Evolutionary conservation across 1,284 basidiomycete genomes (phyloP).

Genomic region (Apiotrichum akiyoshidainum): DNA sequence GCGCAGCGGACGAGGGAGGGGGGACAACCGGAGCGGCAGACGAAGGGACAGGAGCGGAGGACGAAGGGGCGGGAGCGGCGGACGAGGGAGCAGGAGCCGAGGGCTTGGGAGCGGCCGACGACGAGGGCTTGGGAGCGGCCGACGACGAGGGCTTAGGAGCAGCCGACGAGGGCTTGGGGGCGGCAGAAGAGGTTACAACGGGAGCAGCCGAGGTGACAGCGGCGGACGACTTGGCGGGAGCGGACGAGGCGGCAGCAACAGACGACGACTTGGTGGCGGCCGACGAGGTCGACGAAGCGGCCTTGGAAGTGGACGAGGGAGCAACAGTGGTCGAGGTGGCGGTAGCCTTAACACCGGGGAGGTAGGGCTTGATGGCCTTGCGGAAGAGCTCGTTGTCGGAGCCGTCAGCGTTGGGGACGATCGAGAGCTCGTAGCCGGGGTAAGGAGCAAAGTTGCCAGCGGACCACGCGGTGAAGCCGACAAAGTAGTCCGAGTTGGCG

Average conservation of each 20-base stretch:
- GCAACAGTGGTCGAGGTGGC: neutral
- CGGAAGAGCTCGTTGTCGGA: constrained; percentile 33
- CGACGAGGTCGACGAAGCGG: constrained; percentile 1
- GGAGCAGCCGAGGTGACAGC: constrained; percentile 38
- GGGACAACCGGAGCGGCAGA: neutral
- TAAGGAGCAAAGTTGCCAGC: constrained; percentile 35
- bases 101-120: constrained; percentile 16
- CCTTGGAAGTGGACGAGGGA: neutral
- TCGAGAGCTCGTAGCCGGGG: constrained; percentile 31
- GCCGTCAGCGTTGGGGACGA: constrained; percentile 30
- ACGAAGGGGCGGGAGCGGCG: constrained; percentile 26
- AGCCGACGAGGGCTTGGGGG: neutral
- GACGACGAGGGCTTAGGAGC: constrained; percentile 19
- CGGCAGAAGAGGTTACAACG: constrained; percentile 9
- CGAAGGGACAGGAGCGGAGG: neutral
- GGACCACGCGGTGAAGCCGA: constrained; percentile 58
- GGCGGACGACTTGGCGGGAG: neutral
- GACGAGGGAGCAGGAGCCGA: constrained; percentile 23
- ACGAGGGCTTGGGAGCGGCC: neutral
- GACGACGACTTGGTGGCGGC: constrained; percentile 1
- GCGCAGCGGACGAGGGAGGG: neutral
- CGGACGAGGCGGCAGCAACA: neutral
- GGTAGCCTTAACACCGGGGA: constrained; percentile 26
- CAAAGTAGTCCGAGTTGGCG: constrained; percentile 53
- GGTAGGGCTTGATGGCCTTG: constrained; percentile 34